phyloP scores from a whole-genome alignment of 257 asterid species.

The Thymus quinquecostatus region DNA sequence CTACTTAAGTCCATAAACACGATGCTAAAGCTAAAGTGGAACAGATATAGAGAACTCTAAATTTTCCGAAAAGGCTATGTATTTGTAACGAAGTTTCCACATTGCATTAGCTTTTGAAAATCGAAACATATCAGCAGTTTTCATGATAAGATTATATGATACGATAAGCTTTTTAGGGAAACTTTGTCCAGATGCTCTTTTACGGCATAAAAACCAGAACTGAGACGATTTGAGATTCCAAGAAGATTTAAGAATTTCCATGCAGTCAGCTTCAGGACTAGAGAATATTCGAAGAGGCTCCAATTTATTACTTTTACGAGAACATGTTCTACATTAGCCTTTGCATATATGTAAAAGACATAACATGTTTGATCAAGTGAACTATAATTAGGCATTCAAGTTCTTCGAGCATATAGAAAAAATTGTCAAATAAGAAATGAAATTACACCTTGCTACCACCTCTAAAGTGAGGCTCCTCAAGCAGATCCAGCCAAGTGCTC shows the following conservation, averaged over 20 bases:
- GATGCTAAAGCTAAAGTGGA: slow-evolving; percentile 5
- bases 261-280: too few species aligned
- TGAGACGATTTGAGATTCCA: too few species aligned
- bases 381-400: slow-evolving; percentile 29
- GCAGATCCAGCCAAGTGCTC: slow-evolving; percentile 81
- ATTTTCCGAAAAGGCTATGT: neutral
- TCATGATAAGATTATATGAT: too few species aligned
- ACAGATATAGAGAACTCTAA: neutral
- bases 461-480: slow-evolving; percentile 86
- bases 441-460: slow-evolving; percentile 69
- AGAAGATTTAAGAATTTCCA: too few species aligned
- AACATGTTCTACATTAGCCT: neutral
- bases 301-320: too few species aligned
- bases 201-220: too few species aligned
- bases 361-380: slow-evolving; percentile 7
- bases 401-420: slow-evolving; percentile 9
- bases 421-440: slow-evolving; percentile 32
- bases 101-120: neutral
- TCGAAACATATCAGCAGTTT: neutral
- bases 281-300: too few species aligned
- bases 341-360: neutral
- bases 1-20: slow-evolving; percentile 2
- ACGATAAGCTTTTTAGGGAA: too few species aligned
- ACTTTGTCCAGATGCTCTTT: too few species aligned
- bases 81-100: neutral